Evolutionary conservation across 352 stramenopile species (phyloP).

Genomic region (Peronospora farinosa): DNA sequence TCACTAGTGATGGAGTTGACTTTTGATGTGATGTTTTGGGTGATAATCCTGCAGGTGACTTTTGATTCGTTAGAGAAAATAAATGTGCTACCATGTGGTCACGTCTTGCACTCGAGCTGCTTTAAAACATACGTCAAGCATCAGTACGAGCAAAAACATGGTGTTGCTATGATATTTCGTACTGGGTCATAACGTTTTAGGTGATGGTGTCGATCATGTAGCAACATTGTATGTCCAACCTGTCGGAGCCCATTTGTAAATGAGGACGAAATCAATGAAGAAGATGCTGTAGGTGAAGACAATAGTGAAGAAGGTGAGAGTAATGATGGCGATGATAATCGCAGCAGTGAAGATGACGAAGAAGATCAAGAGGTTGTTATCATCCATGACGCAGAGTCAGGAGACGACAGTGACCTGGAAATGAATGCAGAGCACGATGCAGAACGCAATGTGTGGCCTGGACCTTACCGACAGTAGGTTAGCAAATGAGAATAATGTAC

Average conservation of each 20-base stretch:
- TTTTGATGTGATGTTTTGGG: background rate
- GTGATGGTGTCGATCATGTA: slow-evolving; percentile 12
- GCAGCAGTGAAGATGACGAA: slow-evolving; percentile 21
- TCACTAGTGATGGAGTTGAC: background rate
- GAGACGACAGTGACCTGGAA: slow-evolving; percentile 17
- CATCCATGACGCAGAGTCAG: slow-evolving; percentile 18
- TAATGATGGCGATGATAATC: slow-evolving; percentile 14
- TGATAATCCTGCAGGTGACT: slow-evolving; percentile 35
- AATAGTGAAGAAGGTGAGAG: slow-evolving; percentile 7
- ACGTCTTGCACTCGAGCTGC: slow-evolving; percentile 69
- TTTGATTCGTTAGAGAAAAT: slow-evolving; percentile 72
- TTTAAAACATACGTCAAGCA: slow-evolving; percentile 59
- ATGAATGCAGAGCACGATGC: slow-evolving; percentile 21
- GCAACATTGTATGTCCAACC: slow-evolving; percentile 53
- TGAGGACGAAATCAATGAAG: slow-evolving; percentile 12
- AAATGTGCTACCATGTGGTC: slow-evolving; percentile 63
- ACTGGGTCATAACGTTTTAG: slow-evolving; percentile 7
- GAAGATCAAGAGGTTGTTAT: slow-evolving; percentile 9
- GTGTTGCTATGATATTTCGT: background rate
- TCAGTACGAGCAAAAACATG: slow-evolving; percentile 27
- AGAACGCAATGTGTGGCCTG: slow-evolving; percentile 23
- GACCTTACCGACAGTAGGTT: slow-evolving; percentile 9
- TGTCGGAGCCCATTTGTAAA: slow-evolving; percentile 38
- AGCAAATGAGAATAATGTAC: slow-evolving; percentile 2
- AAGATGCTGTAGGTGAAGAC: slow-evolving; percentile 9